Base-by-base conservation (phyloP, 2,329 filamentous ascomycete species). In the Sphaerostilbella broomeana region DNA sequence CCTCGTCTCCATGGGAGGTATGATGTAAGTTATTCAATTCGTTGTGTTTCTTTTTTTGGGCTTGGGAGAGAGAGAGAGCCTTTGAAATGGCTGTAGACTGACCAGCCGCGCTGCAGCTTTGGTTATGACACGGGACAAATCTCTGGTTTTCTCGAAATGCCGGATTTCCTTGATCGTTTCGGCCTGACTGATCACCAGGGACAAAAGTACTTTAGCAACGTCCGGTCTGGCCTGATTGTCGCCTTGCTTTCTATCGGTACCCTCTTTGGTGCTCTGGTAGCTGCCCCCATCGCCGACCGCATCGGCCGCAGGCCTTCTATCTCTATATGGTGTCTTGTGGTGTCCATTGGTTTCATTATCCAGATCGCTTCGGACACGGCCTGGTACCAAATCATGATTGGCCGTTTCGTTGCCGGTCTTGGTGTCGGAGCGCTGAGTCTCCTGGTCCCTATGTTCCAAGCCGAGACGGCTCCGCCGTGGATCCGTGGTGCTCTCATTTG, bases 361-460 rank as follows among this genome's bases (percentile, higher is more conserved):
- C 77, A 83, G 50, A 77, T 83, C 42, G 68, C 78, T 0, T 67
- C 79, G 0, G 50, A 56, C 0, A 51, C 49, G 2, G 62, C 62
- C 7, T 85, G 81, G 80, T 75, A 75, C 32, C 81, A 85, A 51
- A 65, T 84, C 42, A 79, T 79, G 48, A 64, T 80, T 31, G 81
- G 81, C 11, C 68, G 82, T 39, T 73, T 77, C 50, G 68, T 83
- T 12, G 75, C 78, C 11, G 82, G 81, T 36, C 63, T 84, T 2
- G 80, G 80, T 11, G 79, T 86, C 28, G 82, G 82, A 39, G 75
- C 73, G 0, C 59, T 84, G 2, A 79, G 73, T 8, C 72, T 83
- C 5, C 60, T 79, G 10, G 78, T 81, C 0, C 79, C 79, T n/a
- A 80, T 86, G 76, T 86, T 84, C 54, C 79, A 84, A 51, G 75